Evolutionary conservation across 257 asterid genomes (phyloP), one percentile per base, ranked within the genome.

Genomic region (Handroanthus guayacan): DNA sequence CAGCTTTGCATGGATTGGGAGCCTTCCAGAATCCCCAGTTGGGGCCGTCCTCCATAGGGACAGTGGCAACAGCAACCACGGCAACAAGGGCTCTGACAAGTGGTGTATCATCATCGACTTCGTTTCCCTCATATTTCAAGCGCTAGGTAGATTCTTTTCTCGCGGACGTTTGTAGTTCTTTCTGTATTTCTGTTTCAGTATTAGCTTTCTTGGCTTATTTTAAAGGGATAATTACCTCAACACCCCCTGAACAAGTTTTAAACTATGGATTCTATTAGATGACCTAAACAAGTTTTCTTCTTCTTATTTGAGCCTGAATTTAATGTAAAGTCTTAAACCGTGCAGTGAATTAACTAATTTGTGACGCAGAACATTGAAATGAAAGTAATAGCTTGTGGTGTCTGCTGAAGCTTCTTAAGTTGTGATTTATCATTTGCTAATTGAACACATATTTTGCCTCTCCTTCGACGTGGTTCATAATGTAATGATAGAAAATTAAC

Each of bases 1-100:
- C 86, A 14, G 90, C 87, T 51, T 80, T 87, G 79, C 91, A 80
- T 20, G 91, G 92, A 57, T 62, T 87, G 50, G 92, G 90, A 25
- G 68, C 84, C 31, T 87, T 48, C 71, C 90, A 81, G 79, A 84
- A 81, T 79, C 34, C 75, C 17, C 86, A 83, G 67, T 38, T 68
- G 44, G 89, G 89, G 47, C 88, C 81, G 63, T 61, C 85, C 14
- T 55, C 88, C 3, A 20, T 48, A 9, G 93, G 85, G 41, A 65
- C 86, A 9, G 67, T 62, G 6, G 82, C 83, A 79, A 70, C 85
- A 17, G 48, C 81, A 9, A 75, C 81, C 31, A 62, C 89, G 31
- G 67, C 77, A 31, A 39, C 82, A 16, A 84, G 79, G 71, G 80
- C 79, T 77, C 83, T 85, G 10, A 50, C 86, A 61, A 85, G 86